Conservation (phyloP, 257 asterid species). For the Capsicum pubescens region DNA sequence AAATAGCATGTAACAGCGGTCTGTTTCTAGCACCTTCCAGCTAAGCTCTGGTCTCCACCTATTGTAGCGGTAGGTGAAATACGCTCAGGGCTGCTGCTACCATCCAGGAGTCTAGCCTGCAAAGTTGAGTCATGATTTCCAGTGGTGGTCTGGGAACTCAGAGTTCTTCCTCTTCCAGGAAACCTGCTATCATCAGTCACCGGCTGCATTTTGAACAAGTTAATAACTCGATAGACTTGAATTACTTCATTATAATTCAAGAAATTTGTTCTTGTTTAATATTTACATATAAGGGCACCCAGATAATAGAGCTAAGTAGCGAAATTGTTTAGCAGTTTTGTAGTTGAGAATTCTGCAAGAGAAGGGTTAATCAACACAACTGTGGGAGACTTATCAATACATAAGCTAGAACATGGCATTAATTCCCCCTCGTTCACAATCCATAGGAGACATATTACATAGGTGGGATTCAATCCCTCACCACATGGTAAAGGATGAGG, state of each 20-base stretch:
- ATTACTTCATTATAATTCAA: slow-evolving; percentile 24
- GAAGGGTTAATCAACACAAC: not conserved
- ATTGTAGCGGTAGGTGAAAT: slow-evolving; percentile 43
- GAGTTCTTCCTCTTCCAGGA: slow-evolving; percentile 75
- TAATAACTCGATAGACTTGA: slow-evolving; percentile 29
- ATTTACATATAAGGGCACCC: not conserved
- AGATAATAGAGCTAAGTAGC: slow-evolving; percentile 16
- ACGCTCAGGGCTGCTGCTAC: slow-evolving; percentile 45
- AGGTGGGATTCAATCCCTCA: not conserved
- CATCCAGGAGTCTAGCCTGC: slow-evolving; percentile 68
- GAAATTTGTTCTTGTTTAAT: not conserved
- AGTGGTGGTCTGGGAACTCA: slow-evolving; percentile 48
- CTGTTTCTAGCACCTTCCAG: slow-evolving; percentile 46
- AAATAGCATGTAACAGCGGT: not conserved
- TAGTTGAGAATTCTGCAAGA: not conserved
- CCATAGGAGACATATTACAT: not conserved
- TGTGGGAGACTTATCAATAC: not conserved
- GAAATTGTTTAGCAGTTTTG: not conserved
- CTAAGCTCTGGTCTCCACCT: slow-evolving; percentile 42
- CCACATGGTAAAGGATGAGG: not conserved
- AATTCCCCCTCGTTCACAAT: not conserved
- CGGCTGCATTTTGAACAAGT: slow-evolving; percentile 46
- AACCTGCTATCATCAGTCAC: slow-evolving; percentile 54
- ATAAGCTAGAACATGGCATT: not conserved
- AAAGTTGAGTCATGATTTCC: slow-evolving; percentile 53